Evolutionary conservation across 106 monocot genomes (phyloP).

Genomic region (Platanthera zijinensis): DNA sequence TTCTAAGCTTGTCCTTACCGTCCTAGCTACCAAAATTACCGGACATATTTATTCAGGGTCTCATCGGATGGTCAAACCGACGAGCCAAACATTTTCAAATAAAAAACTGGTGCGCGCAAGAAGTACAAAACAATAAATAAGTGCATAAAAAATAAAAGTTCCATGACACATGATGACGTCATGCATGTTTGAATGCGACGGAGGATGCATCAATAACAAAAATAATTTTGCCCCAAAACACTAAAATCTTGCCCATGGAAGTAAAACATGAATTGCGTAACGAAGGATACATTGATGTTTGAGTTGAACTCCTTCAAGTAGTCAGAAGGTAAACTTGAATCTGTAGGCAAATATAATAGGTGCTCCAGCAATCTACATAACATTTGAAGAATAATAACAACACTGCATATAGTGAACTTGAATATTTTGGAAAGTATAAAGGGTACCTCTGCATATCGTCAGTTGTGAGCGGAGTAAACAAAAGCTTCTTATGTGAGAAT

Average conservation of each 20-base stretch:
- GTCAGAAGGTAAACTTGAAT: slow-evolving; percentile 34
- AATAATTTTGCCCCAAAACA: not conserved
- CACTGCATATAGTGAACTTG: not conserved
- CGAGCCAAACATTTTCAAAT: too few relatives aligned
- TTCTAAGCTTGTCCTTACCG: too few relatives aligned
- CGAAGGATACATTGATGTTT: slow-evolving; percentile 64
- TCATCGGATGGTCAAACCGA: too few relatives aligned
- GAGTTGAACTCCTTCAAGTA: slow-evolving; percentile 73
- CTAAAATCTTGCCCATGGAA: not conserved
- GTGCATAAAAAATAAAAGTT: too few relatives aligned
- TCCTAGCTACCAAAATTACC: too few relatives aligned
- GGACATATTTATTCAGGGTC: too few relatives aligned
- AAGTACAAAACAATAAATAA: too few relatives aligned
- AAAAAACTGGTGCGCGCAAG: too few relatives aligned
- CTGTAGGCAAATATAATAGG: slow-evolving; percentile 57
- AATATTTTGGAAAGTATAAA: not conserved
- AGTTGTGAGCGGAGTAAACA: slow-evolving; percentile 56
- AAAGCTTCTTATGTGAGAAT: slow-evolving; percentile 81
- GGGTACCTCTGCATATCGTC: slow-evolving; percentile 51
- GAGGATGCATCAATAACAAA: not conserved
- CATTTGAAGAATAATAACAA: not conserved
- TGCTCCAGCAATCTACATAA: slow-evolving; percentile 68
- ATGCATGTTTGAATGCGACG: too few relatives aligned
- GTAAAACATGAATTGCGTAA: not conserved
- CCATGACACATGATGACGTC: too few relatives aligned